These are phyloP conservation scores for Fusarium sp. DNA, from an alignment of 2,329 filamentous ascomycete genomes.

Conservation along the genomic window DNA sequence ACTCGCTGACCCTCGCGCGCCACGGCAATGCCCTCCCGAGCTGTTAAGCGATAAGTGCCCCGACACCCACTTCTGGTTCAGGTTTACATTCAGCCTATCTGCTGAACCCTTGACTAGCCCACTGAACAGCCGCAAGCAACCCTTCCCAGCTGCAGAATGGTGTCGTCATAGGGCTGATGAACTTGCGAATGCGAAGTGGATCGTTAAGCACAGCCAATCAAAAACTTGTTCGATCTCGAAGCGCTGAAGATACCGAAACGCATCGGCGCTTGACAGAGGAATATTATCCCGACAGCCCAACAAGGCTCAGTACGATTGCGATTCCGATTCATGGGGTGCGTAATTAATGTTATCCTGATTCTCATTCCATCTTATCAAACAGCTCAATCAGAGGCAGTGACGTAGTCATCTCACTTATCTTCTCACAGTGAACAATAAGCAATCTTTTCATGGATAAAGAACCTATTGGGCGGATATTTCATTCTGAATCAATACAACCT, in stretches of 20 bases:
- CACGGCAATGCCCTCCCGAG: too few relatives aligned
- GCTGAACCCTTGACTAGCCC: too few relatives aligned
- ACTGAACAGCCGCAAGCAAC: too few relatives aligned
- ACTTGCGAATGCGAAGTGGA: conserved; percentile 20
- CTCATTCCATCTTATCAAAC: accelerated
- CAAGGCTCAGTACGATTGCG: neutral
- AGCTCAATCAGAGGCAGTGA: too few relatives aligned
- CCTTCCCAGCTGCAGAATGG: neutral
- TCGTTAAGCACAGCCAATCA: conserved; percentile 2
- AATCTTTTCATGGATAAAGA: too few relatives aligned
- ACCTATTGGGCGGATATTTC: neutral
- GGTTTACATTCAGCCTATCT: too few relatives aligned
- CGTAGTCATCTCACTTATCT: too few relatives aligned
- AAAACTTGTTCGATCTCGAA: neutral
- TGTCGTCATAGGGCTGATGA: conserved; percentile 24
- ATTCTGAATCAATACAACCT: neutral
- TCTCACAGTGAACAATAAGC: neutral
- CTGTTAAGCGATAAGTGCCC: too few relatives aligned
- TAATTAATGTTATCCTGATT: neutral
- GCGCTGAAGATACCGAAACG: neutral
- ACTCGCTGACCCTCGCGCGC: too few relatives aligned
- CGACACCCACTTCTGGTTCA: too few relatives aligned
- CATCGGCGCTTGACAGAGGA: conserved; percentile 3
- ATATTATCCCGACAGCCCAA: neutral
- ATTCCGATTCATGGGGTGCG: neutral